Conservation (phyloP, 1,284 basidiomycete species). For the Pterulicium gracile region DNA sequence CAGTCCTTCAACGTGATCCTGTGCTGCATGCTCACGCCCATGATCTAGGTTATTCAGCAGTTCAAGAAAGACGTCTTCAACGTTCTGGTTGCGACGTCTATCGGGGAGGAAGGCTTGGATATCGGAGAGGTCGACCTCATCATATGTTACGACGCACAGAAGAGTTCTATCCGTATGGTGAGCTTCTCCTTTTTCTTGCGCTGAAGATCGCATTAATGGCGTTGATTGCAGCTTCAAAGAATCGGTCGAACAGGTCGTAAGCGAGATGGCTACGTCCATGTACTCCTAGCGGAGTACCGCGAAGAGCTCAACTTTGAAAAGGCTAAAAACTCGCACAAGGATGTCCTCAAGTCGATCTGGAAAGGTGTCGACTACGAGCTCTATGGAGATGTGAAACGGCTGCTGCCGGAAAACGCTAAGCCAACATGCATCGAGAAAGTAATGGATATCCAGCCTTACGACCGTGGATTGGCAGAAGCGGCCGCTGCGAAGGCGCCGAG, state of each 20-base stretch:
- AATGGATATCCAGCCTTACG: constrained; percentile 72
- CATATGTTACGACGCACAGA: constrained; percentile 94
- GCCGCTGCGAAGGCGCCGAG: constrained; percentile 1
- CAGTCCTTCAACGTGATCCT: neutral
- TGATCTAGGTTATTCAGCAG: constrained; percentile 61
- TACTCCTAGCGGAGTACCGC: constrained; percentile 85
- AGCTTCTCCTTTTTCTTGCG: constrained; percentile 14
- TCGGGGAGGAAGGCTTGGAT: constrained; percentile 98
- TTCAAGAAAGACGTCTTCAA: constrained; percentile 89
- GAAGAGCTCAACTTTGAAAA: constrained; percentile 91
- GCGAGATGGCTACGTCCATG: constrained; percentile 82
- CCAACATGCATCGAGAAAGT: constrained; percentile 73
- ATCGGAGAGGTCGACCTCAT: constrained; percentile 99
- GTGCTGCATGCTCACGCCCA: constrained; percentile 8
- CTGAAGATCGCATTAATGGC: neutral
- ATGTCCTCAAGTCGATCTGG: constrained; percentile 85
- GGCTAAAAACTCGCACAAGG: constrained; percentile 80
- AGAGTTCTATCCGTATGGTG: constrained; percentile 94
- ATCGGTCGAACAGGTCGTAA: constrained; percentile 94
- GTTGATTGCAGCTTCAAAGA: constrained; percentile 70
- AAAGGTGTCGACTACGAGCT: constrained; percentile 83
- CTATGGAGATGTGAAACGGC: constrained; percentile 82
- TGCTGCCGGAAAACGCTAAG: constrained; percentile 71
- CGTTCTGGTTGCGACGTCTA: constrained; percentile 91
- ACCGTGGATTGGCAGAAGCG: constrained; percentile 31